Evolutionary conservation across 2,329 filamentous ascomycete species (phyloP).

Genomic region (Trichocomaceae sp.): DNA sequence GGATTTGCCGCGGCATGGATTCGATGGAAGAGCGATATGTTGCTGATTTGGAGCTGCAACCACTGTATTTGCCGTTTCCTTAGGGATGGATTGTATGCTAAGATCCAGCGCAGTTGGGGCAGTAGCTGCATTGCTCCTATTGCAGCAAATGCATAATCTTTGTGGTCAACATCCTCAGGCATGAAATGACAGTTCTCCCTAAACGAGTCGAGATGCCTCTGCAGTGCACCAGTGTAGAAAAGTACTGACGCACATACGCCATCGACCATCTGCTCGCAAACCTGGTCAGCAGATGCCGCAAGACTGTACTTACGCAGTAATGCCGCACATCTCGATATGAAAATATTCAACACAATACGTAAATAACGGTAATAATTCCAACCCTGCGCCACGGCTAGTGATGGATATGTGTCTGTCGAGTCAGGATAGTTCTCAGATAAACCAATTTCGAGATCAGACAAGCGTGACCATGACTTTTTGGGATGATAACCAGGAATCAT

Average conservation of each 20-base stretch:
- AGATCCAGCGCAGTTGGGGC: slow-evolving; percentile 6
- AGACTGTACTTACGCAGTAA: not conserved
- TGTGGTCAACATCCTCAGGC: not conserved
- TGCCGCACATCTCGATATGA: slow-evolving; percentile 6
- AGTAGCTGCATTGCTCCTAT: slow-evolving; percentile 1
- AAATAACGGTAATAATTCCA: slow-evolving; percentile 7
- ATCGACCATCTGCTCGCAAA: slow-evolving; percentile 7
- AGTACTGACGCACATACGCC: slow-evolving; percentile 1
- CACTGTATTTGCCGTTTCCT: not conserved
- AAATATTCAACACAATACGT: slow-evolving; percentile 5
- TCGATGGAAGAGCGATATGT: not conserved
- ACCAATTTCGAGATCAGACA: not conserved
- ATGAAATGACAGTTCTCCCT: not conserved
- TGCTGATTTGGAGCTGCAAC: not conserved
- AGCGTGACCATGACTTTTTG: not conserved
- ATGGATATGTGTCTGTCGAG: slow-evolving; percentile 5
- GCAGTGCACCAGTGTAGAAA: slow-evolving; percentile 1
- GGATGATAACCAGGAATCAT: not conserved
- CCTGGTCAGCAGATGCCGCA: slow-evolving; percentile 1
- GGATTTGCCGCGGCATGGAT: not conserved
- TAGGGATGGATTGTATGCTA: not conserved
- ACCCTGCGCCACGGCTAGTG: slow-evolving; percentile 1
- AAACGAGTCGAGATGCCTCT: not conserved
- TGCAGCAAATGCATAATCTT: not conserved
- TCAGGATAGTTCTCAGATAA: not conserved